Evolutionary conservation across 495 filamentous ascomycete species (phyloP).

Genomic region (Xylaria bambusicola): DNA sequence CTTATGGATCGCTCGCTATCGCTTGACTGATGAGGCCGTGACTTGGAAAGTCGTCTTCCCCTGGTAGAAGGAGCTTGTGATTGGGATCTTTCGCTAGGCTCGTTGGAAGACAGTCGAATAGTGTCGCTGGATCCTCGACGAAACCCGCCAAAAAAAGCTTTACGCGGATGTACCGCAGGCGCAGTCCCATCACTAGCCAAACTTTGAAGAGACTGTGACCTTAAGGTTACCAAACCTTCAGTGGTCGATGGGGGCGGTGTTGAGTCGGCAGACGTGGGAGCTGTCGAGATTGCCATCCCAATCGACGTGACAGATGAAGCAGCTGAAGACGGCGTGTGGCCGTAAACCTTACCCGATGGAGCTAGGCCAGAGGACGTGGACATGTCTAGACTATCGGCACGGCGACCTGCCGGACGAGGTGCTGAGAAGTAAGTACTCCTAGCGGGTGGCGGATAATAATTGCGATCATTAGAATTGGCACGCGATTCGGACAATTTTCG

Average conservation of each 20-base stretch:
- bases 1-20: constrained; percentile 6
- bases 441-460: constrained; percentile 29
- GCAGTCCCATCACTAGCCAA: not conserved
- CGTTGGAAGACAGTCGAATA: not conserved
- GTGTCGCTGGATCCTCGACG: constrained; percentile 12
- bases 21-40: constrained; percentile 12
- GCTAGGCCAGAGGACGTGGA: constrained; percentile 8
- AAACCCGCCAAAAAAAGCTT: constrained; percentile 10
- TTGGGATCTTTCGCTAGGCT: constrained; percentile 2
- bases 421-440: constrained; percentile 34
- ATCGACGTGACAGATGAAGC: constrained; percentile 28
- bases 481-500: constrained; percentile 20
- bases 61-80: constrained; percentile 11
- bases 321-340: constrained; percentile 19
- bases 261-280: constrained; percentile 16
- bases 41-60: constrained; percentile 30
- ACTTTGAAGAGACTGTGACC: not conserved
- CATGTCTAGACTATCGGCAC: constrained; percentile 7
- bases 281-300: constrained; percentile 29
- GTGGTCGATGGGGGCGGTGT: not conserved
- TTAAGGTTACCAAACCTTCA: not conserved
- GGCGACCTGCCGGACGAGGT: constrained; percentile 26
- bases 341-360: constrained; percentile 9
- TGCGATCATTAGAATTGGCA: constrained; percentile 17
- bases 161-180: constrained; percentile 1